Evolutionary conservation across 2,329 filamentous ascomycete species (phyloP), one percentile per base, ranked within the genome.

Genomic region (Phialemonium atrogriseum): DNA sequence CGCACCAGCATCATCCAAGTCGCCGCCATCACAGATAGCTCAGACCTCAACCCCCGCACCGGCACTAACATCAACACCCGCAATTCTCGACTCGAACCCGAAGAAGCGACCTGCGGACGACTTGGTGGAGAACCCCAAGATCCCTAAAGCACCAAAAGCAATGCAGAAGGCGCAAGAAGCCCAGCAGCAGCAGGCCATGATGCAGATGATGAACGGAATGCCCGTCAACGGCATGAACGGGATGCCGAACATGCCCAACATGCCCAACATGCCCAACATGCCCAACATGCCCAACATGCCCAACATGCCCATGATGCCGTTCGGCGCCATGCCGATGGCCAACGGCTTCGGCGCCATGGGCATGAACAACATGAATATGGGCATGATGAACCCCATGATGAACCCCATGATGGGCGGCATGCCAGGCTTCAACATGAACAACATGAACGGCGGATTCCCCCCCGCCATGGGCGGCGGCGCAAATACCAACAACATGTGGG

Each of bases 71-170:
- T 35, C 45, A 10, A 39, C 49, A 19, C 42, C 48, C 10, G 37
- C 37, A 24, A 40, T 43, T 20, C 38, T 42, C 13, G 38, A 58
- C 35, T 62, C 73, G 16, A 91, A 84, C 35, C 62, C 73, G 16
- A 91, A 84, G 60, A 98, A 96, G 62, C 77, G 91, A 14, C 73
- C 82, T 9, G 86, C 87, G 10, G 85, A 89, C 21, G 80, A 87
- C 32, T 68, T 68, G 19, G 60, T 71, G 6, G 74, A 78, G 45
- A 78, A 80, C 43, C 71, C 73, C 24, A 73, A 72, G 49, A 73
- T 79, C 24, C 73, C 76, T 27, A 80, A 79, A 45, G 76, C 66
- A 0, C 77, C 76, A 3, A 77, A 76, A 51, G 75, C 70, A 22
- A 81, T 77, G 76, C 73, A 70, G 44, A 68, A 62, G 43, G 57